Evolutionary conservation across 805 yeast genomes (phyloP).

Genomic region (Pichia phayaonensis): DNA sequence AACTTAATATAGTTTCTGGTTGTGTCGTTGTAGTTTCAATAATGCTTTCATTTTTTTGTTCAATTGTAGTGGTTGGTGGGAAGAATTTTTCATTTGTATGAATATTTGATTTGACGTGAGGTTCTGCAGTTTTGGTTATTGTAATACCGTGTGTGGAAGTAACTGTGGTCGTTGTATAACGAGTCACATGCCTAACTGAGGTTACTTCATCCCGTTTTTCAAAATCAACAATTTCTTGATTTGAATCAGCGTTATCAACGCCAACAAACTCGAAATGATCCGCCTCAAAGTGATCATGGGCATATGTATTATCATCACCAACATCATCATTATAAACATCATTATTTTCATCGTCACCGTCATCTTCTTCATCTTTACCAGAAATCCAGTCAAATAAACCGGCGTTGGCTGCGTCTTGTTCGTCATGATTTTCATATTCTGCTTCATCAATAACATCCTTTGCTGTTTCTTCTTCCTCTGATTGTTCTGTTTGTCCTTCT

Average conservation of each 20-base stretch:
- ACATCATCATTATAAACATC: slow-evolving; percentile 9
- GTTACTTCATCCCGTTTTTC: not conserved
- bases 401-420: not conserved
- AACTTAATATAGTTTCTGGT: not conserved
- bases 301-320: too few relatives aligned
- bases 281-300: slow-evolving; percentile 19
- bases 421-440: not conserved
- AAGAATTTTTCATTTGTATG: not conserved
- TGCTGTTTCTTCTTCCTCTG: not conserved
- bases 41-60: not conserved
- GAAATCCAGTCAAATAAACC: slow-evolving; percentile 5
- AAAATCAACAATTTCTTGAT: not conserved
- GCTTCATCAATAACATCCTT: not conserved
- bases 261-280: slow-evolving; percentile 25
- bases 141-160: slow-evolving; percentile 5
- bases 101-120: not conserved
- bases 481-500: too few relatives aligned
- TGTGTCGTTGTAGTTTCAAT: not conserved
- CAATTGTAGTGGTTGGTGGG: not conserved
- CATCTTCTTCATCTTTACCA: slow-evolving; percentile 16
- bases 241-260: slow-evolving; percentile 17
- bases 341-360: slow-evolving; percentile 16
- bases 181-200: slow-evolving; percentile 3
- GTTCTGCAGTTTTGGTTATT: not conserved
- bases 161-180: slow-evolving; percentile 11